These are phyloP conservation scores for Arxiozyma slooffiae DNA, from an alignment of 1,139 yeast genomes.

Conservation along the genomic window DNA sequence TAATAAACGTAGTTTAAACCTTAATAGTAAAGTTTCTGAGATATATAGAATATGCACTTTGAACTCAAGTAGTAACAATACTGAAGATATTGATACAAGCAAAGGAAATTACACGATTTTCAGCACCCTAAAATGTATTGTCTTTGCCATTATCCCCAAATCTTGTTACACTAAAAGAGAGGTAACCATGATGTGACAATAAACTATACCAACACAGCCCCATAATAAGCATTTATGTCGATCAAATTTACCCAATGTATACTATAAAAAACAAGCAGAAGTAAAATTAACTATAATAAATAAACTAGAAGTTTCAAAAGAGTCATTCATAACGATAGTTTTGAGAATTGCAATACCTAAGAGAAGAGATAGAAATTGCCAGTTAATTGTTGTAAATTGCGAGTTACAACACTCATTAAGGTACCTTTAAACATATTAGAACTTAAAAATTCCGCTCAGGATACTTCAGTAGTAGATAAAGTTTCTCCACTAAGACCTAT, in stretches of 20 bases:
- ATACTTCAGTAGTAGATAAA: slow-evolving; percentile 55
- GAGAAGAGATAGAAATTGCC: slow-evolving; percentile 79
- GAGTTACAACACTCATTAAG: slow-evolving; percentile 52
- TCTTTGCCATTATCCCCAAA: slow-evolving; percentile 55
- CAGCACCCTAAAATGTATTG: slow-evolving; percentile 46
- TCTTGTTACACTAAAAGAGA: slow-evolving; percentile 57
- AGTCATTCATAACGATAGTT: slow-evolving; percentile 64
- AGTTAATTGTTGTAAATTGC: slow-evolving; percentile 66
- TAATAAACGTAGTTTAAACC: slow-evolving; percentile 69
- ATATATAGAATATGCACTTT: slow-evolving; percentile 65
- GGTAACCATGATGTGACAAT: slow-evolving; percentile 56
- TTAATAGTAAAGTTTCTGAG: slow-evolving; percentile 70
- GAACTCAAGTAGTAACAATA: slow-evolving; percentile 85
- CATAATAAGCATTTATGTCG: slow-evolving; percentile 55
- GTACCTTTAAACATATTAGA: slow-evolving; percentile 57
- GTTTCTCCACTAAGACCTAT: slow-evolving; percentile 49
- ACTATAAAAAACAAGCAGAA: slow-evolving; percentile 61
- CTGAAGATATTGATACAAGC: slow-evolving; percentile 72
- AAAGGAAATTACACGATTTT: slow-evolving; percentile 69
- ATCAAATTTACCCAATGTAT: slow-evolving; percentile 59
- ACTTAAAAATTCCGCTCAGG: slow-evolving; percentile 55
- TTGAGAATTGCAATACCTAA: slow-evolving; percentile 71
- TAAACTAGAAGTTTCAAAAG: slow-evolving; percentile 67
- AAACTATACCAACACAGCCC: slow-evolving; percentile 58
- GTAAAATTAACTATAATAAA: slow-evolving; percentile 71